Evolutionary conservation across 805 yeast genomes (phyloP).

Genomic region (Candida yuanshanica): DNA sequence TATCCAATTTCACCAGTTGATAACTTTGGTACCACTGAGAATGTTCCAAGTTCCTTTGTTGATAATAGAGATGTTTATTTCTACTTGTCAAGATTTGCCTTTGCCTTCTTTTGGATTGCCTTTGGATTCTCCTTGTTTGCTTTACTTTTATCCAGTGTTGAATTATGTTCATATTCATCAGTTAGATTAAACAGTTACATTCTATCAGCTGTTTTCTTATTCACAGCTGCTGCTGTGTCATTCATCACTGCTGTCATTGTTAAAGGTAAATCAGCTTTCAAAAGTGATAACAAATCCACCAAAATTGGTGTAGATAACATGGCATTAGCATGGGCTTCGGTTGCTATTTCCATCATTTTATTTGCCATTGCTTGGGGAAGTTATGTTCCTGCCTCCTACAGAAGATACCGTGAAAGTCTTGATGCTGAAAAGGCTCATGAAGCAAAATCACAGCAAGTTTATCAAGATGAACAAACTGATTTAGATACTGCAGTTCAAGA

Average conservation of each 20-base stretch:
- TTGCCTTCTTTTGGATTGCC: conserved; percentile 56
- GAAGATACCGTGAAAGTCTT: conserved; percentile 40
- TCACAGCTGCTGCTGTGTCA: conserved; percentile 57
- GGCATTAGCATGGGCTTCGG: conserved; percentile 70
- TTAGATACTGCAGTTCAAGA: conserved; percentile 19
- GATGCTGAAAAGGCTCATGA: conserved; percentile 23
- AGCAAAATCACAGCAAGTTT: conserved; percentile 9
- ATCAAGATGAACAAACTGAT: conserved; percentile 15
- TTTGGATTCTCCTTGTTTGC: conserved; percentile 60
- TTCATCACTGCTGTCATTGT: conserved; percentile 73
- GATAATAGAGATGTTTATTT: conserved; percentile 50
- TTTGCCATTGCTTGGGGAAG: conserved; percentile 50
- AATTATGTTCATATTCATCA: conserved; percentile 50
- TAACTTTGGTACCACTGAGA: conserved; percentile 51
- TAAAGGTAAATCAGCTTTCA: conserved; percentile 69
- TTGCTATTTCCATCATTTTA: conserved; percentile 43
- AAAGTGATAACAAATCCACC: conserved; percentile 35
- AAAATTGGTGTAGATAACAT: conserved; percentile 51
- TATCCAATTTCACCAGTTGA: conserved; percentile 71
- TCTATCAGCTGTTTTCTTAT: conserved; percentile 44
- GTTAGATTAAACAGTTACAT: conserved; percentile 50
- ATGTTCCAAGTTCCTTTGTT: conserved; percentile 50
- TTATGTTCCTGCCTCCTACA: conserved; percentile 43
- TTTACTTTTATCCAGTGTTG: conserved; percentile 47
- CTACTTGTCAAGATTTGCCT: conserved; percentile 62